Evolutionary conservation across 345 rosid genomes (phyloP), one percentile per base, ranked within the genome.

Genomic region (Cardamine occulta): DNA sequence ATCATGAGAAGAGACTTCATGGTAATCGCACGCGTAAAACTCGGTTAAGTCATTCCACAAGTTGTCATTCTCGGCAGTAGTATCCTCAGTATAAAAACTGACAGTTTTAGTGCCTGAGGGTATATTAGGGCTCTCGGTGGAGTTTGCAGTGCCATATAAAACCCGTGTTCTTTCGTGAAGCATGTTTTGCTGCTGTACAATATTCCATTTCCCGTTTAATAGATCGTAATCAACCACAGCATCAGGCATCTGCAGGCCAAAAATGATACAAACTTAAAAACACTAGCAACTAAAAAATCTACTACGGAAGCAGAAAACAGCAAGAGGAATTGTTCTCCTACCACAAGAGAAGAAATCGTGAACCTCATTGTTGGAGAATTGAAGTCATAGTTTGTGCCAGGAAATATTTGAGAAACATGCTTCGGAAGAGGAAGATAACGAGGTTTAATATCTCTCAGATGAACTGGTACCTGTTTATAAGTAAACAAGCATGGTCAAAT

Each of bases 1-100:
- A 84, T 95, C 90, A 65, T 83, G 71, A 47, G 96, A 92, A 74
- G 89, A 68, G 66, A 90, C 96, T 45, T 84, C 77, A 62, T 82
- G 77, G 73, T 74, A 79, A 75, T 95, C 98, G 62, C 98, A 92
- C 9, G 84, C 86, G 70, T 95, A 95, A 79, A 88, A 95, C 81
- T 95, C 97, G 9, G 94, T 85, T 57, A 92, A 96, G 51, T 90
- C 97, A 79, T 92, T 92, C 99, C 98, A 95, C 73, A 82, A 81
- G 86, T 90, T 86, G 80, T 83, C 80, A 68, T 84, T 84, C 66
- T 84, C 88, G 37, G 82, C 67, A 55, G 76, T 82, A 7, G 75
- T 70, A 77, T 78, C 84, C 45, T 86, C 90, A 74, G 55, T 66
- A 53, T 31, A 53, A 72, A 82, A 74, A 51, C 63, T 68, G 71